Conservation (phyloP, 495 filamentous ascomycete species). For the Collariella sp. region DNA sequence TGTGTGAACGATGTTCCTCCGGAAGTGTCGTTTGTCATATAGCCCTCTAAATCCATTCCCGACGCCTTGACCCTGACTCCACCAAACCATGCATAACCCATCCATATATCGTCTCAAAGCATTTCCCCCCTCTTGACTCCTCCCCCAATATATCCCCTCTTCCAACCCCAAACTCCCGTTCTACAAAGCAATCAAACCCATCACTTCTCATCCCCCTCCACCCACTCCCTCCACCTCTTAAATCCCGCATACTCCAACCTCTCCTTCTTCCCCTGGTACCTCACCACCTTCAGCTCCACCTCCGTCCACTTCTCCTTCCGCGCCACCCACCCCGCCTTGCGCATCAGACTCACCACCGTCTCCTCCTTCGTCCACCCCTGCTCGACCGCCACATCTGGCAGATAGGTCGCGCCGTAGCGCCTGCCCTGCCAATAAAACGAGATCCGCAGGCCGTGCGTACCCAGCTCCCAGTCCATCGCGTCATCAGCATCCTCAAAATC, state of each 20-base stretch:
- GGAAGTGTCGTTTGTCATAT: too few relatives aligned
- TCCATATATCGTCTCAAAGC: too few relatives aligned
- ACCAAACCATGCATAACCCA: too few relatives aligned
- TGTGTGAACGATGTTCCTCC: too few relatives aligned
- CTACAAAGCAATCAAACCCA: neutral
- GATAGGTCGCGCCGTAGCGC: slow-evolving; percentile 73
- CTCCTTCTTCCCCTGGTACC: slow-evolving; percentile 73
- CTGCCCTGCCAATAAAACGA: slow-evolving; percentile 59
- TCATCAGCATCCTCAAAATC: slow-evolving; percentile 64
- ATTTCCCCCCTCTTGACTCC: neutral
- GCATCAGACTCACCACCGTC: slow-evolving; percentile 79
- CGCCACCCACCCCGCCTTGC: slow-evolving; percentile 82
- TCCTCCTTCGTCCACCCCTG: slow-evolving; percentile 96
- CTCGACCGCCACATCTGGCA: slow-evolving; percentile 85
- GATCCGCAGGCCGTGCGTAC: slow-evolving; percentile 75
- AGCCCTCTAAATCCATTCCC: too few relatives aligned
- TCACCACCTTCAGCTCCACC: slow-evolving; percentile 63
- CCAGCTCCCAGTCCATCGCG: slow-evolving; percentile 78
- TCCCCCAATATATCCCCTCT: neutral
- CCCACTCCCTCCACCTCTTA: slow-evolving; percentile 71
- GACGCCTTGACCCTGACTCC: too few relatives aligned
- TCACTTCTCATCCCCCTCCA: slow-evolving; percentile 23
- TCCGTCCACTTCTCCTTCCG: slow-evolving; percentile 62
- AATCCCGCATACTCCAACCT: slow-evolving; percentile 63
- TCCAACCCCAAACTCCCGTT: neutral